Conservation (phyloP, 805 yeast species). For the Diddensiella caesifluorescens region DNA sequence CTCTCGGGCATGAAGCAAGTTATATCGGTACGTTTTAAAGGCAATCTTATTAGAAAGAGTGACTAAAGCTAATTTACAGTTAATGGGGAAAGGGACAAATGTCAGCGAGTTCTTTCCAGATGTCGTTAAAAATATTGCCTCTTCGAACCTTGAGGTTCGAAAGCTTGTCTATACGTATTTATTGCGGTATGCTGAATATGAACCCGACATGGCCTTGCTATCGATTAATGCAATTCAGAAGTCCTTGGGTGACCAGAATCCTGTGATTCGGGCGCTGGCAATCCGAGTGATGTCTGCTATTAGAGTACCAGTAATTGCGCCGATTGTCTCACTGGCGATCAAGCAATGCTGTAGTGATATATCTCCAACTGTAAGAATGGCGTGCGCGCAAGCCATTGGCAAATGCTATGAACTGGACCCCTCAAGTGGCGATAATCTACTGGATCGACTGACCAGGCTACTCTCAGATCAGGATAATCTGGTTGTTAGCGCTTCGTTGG, state of each 20-base stretch:
- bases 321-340: constrained; percentile 69
- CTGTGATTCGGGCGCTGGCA: constrained; percentile 64
- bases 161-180: constrained; percentile 74
- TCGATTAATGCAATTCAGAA: constrained; percentile 91
- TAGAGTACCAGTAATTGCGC: constrained; percentile 70
- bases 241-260: constrained; percentile 62
- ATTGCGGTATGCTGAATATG: constrained; percentile 68
- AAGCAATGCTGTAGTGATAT: constrained; percentile 64
- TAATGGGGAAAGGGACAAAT: constrained; percentile 36
- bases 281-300: constrained; percentile 80
- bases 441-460: constrained; percentile 45
- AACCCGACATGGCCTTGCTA: constrained; percentile 84
- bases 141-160: constrained; percentile 57
- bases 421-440: constrained; percentile 44
- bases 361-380: constrained; percentile 71
- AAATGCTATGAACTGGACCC: constrained; percentile 46
- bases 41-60: background rate
- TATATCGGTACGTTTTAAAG: constrained; percentile 19
- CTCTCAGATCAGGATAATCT: constrained; percentile 58
- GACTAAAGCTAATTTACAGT: constrained; percentile 13
- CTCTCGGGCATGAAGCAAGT: constrained; percentile 56
- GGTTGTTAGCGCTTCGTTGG: constrained; percentile 68
- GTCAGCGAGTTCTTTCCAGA: constrained; percentile 63
- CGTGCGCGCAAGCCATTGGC: constrained; percentile 70
- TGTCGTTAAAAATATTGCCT: constrained; percentile 81